phyloP scores from a whole-genome alignment of 2,329 filamentous ascomycete genomes.

The Colletotrichum euphorbiae region DNA sequence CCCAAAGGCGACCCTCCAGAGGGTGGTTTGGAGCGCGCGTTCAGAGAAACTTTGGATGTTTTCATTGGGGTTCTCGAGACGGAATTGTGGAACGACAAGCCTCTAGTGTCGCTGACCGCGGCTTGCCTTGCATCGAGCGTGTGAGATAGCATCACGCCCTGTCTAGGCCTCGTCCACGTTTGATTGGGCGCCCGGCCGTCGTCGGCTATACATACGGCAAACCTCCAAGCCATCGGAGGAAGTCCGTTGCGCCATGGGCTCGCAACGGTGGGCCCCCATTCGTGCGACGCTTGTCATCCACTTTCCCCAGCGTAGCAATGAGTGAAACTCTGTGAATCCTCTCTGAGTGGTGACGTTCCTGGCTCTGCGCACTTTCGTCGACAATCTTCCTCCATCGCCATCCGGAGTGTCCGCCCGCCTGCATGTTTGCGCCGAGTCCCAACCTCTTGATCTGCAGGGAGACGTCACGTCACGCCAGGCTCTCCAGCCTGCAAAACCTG shows the following conservation, averaged over 20 bases:
- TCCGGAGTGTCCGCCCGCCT: constrained; percentile 2
- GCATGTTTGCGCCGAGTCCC: constrained; percentile 5
- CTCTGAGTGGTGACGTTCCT: not conserved
- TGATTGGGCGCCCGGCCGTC: constrained; percentile 11
- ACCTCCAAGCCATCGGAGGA: constrained; percentile 2
- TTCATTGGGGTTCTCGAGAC: not conserved
- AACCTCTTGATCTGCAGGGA: not conserved
- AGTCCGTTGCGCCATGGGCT: constrained; percentile 5
- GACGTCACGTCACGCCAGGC: too few species aligned
- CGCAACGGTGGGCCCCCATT: not conserved
- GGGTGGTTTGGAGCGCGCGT: constrained; percentile 7
- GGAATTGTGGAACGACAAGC: constrained; percentile 2
- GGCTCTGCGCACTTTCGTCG: not conserved
- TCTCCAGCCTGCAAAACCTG: not conserved
- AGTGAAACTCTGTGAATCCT: not conserved
- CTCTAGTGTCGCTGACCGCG: constrained; percentile 17
- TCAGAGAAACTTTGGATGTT: not conserved
- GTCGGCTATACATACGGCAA: not conserved
- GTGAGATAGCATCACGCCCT: not conserved
- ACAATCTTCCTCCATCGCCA: not conserved
- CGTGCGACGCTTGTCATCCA: constrained; percentile 8
- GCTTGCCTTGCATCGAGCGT: constrained; percentile 9
- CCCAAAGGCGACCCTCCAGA: constrained; percentile 14
- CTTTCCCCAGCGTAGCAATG: constrained; percentile 10
- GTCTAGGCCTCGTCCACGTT: not conserved